A percentile compares a stretch with the other conserved stretches of the same genome.
Conservation (phyloP, 164 flowering plant species). For the Macadamia tetraphylla region DNA sequence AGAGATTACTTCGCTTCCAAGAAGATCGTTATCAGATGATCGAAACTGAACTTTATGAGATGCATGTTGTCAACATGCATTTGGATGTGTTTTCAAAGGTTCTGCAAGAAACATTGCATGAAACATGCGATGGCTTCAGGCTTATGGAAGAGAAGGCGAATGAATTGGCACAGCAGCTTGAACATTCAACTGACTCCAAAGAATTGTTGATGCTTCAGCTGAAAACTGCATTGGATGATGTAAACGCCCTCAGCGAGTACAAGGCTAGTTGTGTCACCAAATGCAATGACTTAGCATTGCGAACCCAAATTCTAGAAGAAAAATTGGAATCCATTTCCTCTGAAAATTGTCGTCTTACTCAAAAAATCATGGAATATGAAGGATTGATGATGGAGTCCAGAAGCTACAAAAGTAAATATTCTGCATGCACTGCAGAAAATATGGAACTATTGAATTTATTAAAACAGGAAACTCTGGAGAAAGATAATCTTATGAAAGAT, state of each 20-base stretch:
- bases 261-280: constrained; percentile 36
- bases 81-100: constrained; percentile 61
- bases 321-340: constrained; percentile 30
- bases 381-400: constrained; percentile 31
- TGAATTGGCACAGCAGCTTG: constrained; percentile 45
- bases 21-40: constrained; percentile 58
- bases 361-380: constrained; percentile 55
- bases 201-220: constrained; percentile 49
- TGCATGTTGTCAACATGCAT: constrained; percentile 41
- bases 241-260: constrained; percentile 37
- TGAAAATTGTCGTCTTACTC: constrained; percentile 47
- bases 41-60: constrained; percentile 62
- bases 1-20: constrained; percentile 50
- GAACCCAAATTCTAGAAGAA: constrained; percentile 50
- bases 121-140: constrained; percentile 39
- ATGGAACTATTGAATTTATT: constrained; percentile 36
- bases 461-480: constrained; percentile 37
- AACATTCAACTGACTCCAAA: constrained; percentile 41
- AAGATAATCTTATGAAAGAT: constrained; percentile 33
- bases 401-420: constrained; percentile 45
- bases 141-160: constrained; percentile 33
- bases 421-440: constrained; percentile 43
- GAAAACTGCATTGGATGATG: constrained; percentile 54
- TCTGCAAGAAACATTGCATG: constrained; percentile 45
- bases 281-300: constrained; percentile 43